Evolutionary conservation across 2,329 filamentous ascomycete genomes (phyloP).

Genomic region (Fusarium oligoseptatum): DNA sequence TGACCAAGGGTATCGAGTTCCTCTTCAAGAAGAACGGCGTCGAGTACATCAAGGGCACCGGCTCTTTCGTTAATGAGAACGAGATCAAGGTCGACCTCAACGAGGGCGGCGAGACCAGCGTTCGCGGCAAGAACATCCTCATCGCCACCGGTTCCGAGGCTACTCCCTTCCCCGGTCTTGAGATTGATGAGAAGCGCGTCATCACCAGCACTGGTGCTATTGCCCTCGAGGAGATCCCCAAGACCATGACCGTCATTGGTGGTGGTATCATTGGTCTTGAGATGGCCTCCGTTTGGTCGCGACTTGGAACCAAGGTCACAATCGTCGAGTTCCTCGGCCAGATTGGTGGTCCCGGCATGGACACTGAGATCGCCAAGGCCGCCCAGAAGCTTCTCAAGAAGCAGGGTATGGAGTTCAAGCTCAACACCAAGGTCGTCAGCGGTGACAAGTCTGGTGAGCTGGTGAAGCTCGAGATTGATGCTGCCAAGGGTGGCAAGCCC

Average conservation of each 20-base stretch:
- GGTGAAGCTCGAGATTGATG: constrained; percentile 87
- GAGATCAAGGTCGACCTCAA: constrained; percentile 91
- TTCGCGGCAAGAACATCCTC: constrained; percentile 96
- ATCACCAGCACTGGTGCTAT: constrained; percentile 97
- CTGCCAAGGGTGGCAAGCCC: constrained; percentile 95
- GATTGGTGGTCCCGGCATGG: constrained; percentile 98
- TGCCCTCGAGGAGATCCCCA: constrained; percentile 88
- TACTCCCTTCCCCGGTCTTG: constrained; percentile 94
- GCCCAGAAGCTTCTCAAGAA: constrained; percentile 94
- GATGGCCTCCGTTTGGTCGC: constrained; percentile 98
- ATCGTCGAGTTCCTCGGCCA: constrained; percentile 97
- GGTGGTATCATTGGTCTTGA: constrained; percentile 99
- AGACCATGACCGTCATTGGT: constrained; percentile 97
- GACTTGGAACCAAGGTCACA: constrained; percentile 92
- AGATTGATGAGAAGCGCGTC: constrained; percentile 97
- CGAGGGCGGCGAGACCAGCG: constrained; percentile 89
- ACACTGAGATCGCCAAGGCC: constrained; percentile 90
- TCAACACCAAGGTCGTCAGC: constrained; percentile 92
- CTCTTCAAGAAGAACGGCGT: constrained; percentile 99
- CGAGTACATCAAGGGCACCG: constrained; percentile 96
- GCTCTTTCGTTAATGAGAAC: constrained; percentile 88
- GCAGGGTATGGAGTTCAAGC: constrained; percentile 98
- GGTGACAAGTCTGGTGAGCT: constrained; percentile 84
- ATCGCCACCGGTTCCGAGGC: constrained; percentile 97
- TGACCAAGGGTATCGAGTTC: constrained; percentile 98